phyloP scores from a whole-genome alignment of 495 filamentous ascomycete genomes.

The Hyaloscypha hepaticicola region DNA sequence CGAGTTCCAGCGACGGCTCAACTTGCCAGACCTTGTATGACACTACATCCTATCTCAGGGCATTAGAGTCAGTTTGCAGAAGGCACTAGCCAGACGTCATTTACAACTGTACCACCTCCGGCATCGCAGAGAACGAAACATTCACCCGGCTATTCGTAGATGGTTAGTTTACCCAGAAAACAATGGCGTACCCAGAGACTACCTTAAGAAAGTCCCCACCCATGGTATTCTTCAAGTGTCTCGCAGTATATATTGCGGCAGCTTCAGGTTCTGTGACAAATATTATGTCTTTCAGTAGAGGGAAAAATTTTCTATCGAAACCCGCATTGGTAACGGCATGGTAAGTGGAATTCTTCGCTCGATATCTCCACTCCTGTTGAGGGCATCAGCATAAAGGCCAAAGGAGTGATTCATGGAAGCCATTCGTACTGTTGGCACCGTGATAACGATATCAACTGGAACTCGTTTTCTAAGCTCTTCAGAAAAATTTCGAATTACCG shows the following conservation, averaged over 20 bases:
- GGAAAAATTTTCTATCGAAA: constrained; percentile 18
- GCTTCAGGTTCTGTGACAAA: constrained; percentile 26
- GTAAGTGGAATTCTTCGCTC: constrained; percentile 25
- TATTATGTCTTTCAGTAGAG: constrained; percentile 10
- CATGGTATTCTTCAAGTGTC: constrained; percentile 13
- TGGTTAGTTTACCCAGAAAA: neutral
- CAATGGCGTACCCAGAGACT: constrained; percentile 2
- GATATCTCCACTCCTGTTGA: constrained; percentile 19
- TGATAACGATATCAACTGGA: constrained; percentile 23
- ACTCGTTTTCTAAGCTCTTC: neutral
- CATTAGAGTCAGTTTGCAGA: neutral
- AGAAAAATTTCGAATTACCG: neutral
- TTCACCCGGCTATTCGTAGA: constrained; percentile 17
- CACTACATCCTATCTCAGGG: constrained; percentile 15
- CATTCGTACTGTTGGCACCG: constrained; percentile 21
- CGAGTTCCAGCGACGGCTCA: constrained; percentile 10
- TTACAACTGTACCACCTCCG: constrained; percentile 31
- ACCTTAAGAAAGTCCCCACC: constrained; percentile 16
- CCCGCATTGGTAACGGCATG: constrained; percentile 16
- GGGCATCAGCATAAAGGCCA: neutral
- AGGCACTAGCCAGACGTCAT: neutral
- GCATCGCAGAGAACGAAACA: constrained; percentile 30
- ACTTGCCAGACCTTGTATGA: constrained; percentile 22
- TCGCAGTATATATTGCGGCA: constrained; percentile 23
- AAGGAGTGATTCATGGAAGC: neutral